phyloP scores from a whole-genome alignment of 768 basidiomycete species.

The Dacryopinax spathularia region DNA sequence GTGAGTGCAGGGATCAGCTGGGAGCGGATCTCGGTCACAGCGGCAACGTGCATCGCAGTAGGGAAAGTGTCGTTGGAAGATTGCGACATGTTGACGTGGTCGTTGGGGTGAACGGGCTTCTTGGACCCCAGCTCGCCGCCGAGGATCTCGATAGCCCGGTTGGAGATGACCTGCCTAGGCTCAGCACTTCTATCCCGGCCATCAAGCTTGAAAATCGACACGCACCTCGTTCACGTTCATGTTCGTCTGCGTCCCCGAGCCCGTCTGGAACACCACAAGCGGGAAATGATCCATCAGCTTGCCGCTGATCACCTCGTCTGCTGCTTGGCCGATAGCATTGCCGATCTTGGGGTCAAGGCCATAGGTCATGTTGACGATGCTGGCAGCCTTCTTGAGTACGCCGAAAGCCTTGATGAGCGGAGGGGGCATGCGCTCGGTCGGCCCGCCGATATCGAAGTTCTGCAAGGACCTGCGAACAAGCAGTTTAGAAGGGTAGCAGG shows the following conservation, averaged over 20 bases:
- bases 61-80: conserved; percentile 99
- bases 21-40: conserved; percentile 71
- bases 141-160: conserved; percentile 91
- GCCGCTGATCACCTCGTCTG: conserved; percentile 98
- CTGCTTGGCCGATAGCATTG: conserved; percentile 77
- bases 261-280: conserved; percentile 97
- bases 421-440: conserved; percentile 78
- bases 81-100: conserved; percentile 99
- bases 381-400: conserved; percentile 92
- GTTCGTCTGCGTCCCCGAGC: conserved; percentile 96
- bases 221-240: conserved; percentile 95
- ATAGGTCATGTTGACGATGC: conserved; percentile 75
- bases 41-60: conserved; percentile 97
- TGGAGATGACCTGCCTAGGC: conserved; percentile 70
- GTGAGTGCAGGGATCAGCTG: conserved; percentile 73
- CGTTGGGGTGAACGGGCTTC: conserved; percentile 95
- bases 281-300: conserved; percentile 93
- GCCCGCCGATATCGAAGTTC: conserved; percentile 97
- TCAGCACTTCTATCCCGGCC: not conserved
- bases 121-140: conserved; percentile 93
- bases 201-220: not conserved
- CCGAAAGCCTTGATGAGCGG: conserved; percentile 98
- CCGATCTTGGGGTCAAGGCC: conserved; percentile 81
- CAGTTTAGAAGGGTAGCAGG: not conserved
- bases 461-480: conserved; percentile 54